A percentile compares a stretch with the other conserved stretches of the same genome.
Conservation (phyloP, 2,329 filamentous ascomycete genomes). For the Macrophomina pseudophaseolina region DNA sequence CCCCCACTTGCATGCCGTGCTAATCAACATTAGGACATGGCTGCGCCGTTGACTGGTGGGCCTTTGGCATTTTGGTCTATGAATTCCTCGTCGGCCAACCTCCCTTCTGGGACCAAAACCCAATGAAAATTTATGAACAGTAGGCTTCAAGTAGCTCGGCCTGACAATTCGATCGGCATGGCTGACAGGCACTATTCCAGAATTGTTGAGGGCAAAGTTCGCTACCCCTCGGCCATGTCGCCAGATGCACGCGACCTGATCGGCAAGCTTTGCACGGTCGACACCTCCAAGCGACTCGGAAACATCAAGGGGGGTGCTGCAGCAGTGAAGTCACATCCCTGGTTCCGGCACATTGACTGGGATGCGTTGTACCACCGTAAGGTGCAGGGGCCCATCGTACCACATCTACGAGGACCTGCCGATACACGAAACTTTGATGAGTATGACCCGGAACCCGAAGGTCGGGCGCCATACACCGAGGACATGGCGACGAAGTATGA, state of each 20-base stretch:
- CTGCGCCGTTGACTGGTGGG: slow-evolving; percentile 85
- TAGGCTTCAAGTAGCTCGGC: slow-evolving; percentile 33
- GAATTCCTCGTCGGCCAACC: slow-evolving; percentile 86
- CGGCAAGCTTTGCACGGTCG: slow-evolving; percentile 75
- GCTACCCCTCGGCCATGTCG: slow-evolving; percentile 73
- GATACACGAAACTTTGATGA: slow-evolving; percentile 83
- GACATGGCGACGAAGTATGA: slow-evolving; percentile 74
- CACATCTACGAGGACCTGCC: slow-evolving; percentile 72
- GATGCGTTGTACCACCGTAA: slow-evolving; percentile 70
- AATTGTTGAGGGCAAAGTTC: slow-evolving; percentile 78
- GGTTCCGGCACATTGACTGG: slow-evolving; percentile 77
- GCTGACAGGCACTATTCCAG: slow-evolving; percentile 46
- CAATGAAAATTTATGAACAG: slow-evolving; percentile 83
- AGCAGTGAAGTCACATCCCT: slow-evolving; percentile 75
- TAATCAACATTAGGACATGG: slow-evolving; percentile 58
- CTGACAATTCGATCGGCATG: not conserved
- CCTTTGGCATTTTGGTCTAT: slow-evolving; percentile 80
- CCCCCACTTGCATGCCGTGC: slow-evolving; percentile 1
- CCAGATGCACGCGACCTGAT: slow-evolving; percentile 75
- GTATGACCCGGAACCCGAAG: slow-evolving; percentile 76
- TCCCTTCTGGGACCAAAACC: slow-evolving; percentile 86
- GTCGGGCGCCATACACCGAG: slow-evolving; percentile 69
- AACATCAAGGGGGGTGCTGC: slow-evolving; percentile 77
- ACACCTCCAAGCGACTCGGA: slow-evolving; percentile 76
- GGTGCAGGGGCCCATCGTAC: slow-evolving; percentile 72